Evolutionary conservation across 176 grass and related monocot genomes (phyloP).

Genomic region (Saccharum spontaneum): DNA sequence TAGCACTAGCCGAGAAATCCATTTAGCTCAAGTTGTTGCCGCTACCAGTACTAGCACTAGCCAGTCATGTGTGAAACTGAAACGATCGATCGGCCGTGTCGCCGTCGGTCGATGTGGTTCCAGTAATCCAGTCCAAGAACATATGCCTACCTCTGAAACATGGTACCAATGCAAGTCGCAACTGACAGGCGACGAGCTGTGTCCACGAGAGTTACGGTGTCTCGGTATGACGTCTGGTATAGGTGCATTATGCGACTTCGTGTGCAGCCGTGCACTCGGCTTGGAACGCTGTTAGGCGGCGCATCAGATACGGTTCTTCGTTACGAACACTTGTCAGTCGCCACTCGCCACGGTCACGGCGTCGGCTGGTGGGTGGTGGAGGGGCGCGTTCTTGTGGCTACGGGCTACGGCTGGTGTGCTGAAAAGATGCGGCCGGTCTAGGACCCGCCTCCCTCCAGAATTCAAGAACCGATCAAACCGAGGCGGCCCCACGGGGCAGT

Average conservation of each 20-base stretch:
- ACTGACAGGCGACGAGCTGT: neutral
- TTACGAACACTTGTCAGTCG: too few species aligned
- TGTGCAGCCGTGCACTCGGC: neutral
- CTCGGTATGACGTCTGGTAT: too few species aligned
- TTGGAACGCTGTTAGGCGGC: neutral
- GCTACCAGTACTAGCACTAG: too few species aligned
- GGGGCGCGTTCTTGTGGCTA: too few species aligned
- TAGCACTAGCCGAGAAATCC: neutral
- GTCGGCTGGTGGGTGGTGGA: too few species aligned
- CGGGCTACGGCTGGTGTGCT: neutral
- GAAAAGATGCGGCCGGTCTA: neutral
- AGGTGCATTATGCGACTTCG: too few species aligned
- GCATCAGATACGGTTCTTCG: neutral
- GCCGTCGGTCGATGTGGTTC: neutral
- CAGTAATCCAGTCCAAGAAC: neutral
- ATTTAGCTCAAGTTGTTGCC: neutral
- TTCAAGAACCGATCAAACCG: neutral
- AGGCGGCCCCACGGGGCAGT: neutral
- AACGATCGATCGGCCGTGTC: neutral
- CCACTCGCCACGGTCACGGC: neutral
- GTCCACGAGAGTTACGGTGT: neutral
- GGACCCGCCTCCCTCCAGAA: neutral
- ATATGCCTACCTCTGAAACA: neutral
- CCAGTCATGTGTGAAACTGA: slow-evolving; percentile 10
- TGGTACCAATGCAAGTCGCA: neutral